Evolutionary conservation across 441 rosid species (phyloP), one percentile per base, ranked within the genome.

Genomic region (Syzygium malaccense): DNA sequence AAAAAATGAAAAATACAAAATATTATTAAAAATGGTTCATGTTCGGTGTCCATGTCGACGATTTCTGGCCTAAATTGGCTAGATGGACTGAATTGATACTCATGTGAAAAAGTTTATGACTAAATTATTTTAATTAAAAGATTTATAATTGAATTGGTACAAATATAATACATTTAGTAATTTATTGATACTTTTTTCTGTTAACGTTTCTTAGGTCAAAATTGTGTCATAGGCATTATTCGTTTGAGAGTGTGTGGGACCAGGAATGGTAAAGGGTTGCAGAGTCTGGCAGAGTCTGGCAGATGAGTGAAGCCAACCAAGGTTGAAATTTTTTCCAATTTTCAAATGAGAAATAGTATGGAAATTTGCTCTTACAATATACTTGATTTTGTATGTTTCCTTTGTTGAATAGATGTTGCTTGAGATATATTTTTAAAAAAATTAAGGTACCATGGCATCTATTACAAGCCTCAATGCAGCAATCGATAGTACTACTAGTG

Each of bases 401-500:
- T 75, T 41, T 75, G 83, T 14, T 41, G 51, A n/a, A 37, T 41
- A 23, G 83, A 4, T 12, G n/a, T 60, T 60, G 32, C 32, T 60
- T 4, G 8, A 75, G n/a, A 41, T 75, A 75, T 41, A 75, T 20
- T 75, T 26, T 23, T 0, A 0, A 75, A 25, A 23, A 75, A 12
- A 45, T 7, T 7, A 45, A 60, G 2, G 48, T 71, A 37, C 49
- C 25, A 11, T 0, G 20, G 5, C 49, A 23, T 14, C 18, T 30
- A 41, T 75, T 75, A 6, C 83, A 23, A 23, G 51, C 53, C 83
- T 75, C 10, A 0, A 75, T 75, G 3, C 3, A 19, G n/a, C 83
- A 41, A 75, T 23, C 17, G 14, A 3, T 41, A 13, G 5, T 45
- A 75, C n/a, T 75, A 23, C n/a, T 14, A 13, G 0, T 4, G 0